Conservation (phyloP, 345 rosid genomes). For the Aquilaria yunnanensis region DNA sequence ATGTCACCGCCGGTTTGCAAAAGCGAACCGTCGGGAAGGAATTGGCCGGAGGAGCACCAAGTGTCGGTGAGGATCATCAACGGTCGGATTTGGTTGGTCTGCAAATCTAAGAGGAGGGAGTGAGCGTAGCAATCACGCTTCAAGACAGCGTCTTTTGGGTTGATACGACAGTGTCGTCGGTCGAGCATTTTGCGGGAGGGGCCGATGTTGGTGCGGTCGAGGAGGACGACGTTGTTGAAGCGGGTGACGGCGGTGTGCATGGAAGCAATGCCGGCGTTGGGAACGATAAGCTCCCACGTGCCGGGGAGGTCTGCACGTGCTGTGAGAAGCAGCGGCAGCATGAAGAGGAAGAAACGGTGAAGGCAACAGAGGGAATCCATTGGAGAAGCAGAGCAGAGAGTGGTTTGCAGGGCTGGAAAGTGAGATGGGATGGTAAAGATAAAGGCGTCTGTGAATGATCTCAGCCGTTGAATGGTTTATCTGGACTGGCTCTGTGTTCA, state of each 20-base stretch:
- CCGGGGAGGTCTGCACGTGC: conserved; percentile 61
- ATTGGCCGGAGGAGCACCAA: conserved; percentile 80
- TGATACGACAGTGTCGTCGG: conserved; percentile 51
- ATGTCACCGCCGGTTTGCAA: conserved; percentile 71
- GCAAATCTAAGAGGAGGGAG: conserved; percentile 44
- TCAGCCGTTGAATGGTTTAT: background rate
- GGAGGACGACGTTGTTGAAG: conserved; percentile 85
- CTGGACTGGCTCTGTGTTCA: background rate
- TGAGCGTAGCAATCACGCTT: conserved; percentile 83
- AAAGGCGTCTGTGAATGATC: background rate
- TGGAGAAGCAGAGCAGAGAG: background rate
- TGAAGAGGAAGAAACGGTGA: conserved; percentile 6
- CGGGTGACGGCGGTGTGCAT: conserved; percentile 97
- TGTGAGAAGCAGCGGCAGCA: background rate
- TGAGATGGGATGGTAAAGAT: background rate
- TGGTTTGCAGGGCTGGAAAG: background rate
- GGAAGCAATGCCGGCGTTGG: conserved; percentile 78
- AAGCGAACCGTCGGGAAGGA: conserved; percentile 62
- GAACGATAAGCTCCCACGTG: conserved; percentile 67
- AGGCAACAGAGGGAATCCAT: conserved; percentile 15
- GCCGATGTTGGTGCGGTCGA: conserved; percentile 86
- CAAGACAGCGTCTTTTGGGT: conserved; percentile 39
- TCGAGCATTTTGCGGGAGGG: conserved; percentile 56
- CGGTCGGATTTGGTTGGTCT: conserved; percentile 48
- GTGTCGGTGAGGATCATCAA: conserved; percentile 64